A percentile compares a stretch with the other conserved stretches of the same genome.
These are phyloP conservation scores for Chaetomiaceae sp. DNA, from an alignment of 2,329 filamentous ascomycete species.

Conservation along the genomic window DNA sequence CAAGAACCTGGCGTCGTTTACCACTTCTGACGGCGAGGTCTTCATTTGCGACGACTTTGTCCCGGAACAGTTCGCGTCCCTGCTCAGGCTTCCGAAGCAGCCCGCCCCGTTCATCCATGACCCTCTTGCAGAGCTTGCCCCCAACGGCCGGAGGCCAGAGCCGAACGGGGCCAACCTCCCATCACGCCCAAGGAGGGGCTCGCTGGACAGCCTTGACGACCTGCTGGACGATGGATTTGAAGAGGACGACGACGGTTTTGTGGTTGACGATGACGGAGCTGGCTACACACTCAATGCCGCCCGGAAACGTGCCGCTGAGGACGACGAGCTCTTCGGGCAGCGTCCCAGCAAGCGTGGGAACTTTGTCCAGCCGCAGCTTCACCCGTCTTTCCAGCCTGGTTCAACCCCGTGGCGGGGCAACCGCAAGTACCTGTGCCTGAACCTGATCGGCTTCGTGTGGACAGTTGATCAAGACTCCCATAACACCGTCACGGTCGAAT, in stretches of 20 bases:
- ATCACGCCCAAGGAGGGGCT: constrained; percentile 54
- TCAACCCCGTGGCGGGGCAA: constrained; percentile 96
- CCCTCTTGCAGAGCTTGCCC: constrained; percentile 64
- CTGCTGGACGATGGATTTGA: constrained; percentile 57
- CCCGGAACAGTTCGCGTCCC: constrained; percentile 50
- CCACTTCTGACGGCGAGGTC: constrained; percentile 86
- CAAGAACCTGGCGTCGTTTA: constrained; percentile 85
- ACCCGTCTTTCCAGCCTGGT: constrained; percentile 86
- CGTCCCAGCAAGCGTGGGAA: constrained; percentile 47
- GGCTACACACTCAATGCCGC: constrained; percentile 66
- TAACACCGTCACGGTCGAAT: constrained; percentile 93
- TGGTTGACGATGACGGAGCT: constrained; percentile 91
- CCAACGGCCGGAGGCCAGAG: constrained; percentile 56
- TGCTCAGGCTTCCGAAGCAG: constrained; percentile 59
- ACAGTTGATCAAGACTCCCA: constrained; percentile 92
- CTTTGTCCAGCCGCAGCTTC: constrained; percentile 59
- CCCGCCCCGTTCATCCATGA: constrained; percentile 84
- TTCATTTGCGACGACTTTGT: constrained; percentile 79
- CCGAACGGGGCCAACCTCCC: constrained; percentile 53
- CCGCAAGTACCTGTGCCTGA: constrained; percentile 87
- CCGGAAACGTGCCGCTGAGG: constrained; percentile 48
- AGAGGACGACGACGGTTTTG: constrained; percentile 64
- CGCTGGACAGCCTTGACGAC: constrained; percentile 74
- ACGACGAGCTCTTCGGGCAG: constrained; percentile 46
- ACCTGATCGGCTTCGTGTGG: constrained; percentile 92